Evolutionary conservation across 306 rosid species (phyloP).

Genomic region (Quercus cerris): DNA sequence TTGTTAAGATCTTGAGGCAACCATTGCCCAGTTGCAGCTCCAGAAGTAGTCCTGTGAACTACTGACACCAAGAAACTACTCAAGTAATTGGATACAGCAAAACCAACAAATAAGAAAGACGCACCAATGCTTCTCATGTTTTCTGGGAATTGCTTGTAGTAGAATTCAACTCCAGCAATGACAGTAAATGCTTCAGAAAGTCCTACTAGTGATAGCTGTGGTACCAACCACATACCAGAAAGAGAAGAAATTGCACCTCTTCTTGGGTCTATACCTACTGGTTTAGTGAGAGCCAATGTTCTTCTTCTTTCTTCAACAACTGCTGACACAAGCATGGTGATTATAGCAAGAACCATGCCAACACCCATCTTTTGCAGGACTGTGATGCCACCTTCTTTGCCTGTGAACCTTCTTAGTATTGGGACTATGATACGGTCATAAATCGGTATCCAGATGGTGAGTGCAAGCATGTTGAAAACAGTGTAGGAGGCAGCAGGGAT

Average conservation of each 20-base stretch:
- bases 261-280: slow-evolving; percentile 51
- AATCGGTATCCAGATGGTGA: slow-evolving; percentile 62
- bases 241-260: slow-evolving; percentile 73
- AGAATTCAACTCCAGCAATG: no score
- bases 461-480: slow-evolving; percentile 55
- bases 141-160: slow-evolving; percentile 88
- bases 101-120: slow-evolving; percentile 55
- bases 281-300: no score
- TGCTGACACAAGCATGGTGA: no score
- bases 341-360: no score
- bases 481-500: slow-evolving; percentile 72
- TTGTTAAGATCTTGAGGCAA: slow-evolving; percentile 80
- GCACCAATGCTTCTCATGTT: slow-evolving; percentile 88
- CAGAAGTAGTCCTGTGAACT: slow-evolving; percentile 39
- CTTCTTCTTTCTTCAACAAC: no score
- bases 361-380: no score
- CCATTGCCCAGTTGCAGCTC: slow-evolving; percentile 58
- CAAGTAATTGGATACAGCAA: slow-evolving; percentile 65
- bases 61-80: slow-evolving; percentile 49
- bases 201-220: no score
- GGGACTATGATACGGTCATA: slow-evolving; percentile 66
- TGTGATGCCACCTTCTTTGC: slow-evolving; percentile 77
- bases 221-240: slow-evolving; percentile 64
- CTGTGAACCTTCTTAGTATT: slow-evolving; percentile 39
- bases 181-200: no score